Base-by-base conservation (phyloP, 495 filamentous ascomycete genomes). In the Penicillium dipodomyicola region DNA sequence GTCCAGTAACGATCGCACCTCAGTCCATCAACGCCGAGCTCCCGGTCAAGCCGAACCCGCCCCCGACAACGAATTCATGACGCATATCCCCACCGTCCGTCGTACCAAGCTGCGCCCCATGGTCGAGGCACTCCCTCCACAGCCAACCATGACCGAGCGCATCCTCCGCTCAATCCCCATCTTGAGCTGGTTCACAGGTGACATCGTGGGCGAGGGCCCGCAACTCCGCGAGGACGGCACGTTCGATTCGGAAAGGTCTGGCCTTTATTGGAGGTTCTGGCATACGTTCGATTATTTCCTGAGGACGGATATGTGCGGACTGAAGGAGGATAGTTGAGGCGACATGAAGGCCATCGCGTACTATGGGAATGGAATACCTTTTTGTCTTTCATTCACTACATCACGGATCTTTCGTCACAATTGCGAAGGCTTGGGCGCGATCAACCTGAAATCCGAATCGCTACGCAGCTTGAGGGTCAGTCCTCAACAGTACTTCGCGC, bases 161-260 rank as follows among this genome's bases (percentile, higher is more conserved):
- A 60, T 86, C 14, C 66, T 87, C 32, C 77, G 77, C 37, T 79
- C 81, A 25, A 82, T 90, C 33, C 85, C 87, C 1, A 72, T 88
- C 46, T 64, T 88, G 49, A 80, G 76, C 54, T 88, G 86, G 82
- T 87, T 92, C 59, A 86, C 82, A 5, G 83, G 87, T 27, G 88
- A 90, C 57, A 84, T 94, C 54, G 92, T 95, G 53, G 91, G 91
- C 4, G 85, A 85, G 59, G 82, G 85, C 50, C 84, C 92, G 20
- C 88, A 89, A 39, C 79, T 89, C 41, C 84, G 77, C 33, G 90
- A 92, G n/a, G 75, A 84, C 46, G 91, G 90, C n/a, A 81, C 82
- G 2, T 92, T 95, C 57, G 91, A 96, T 62, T 87, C 82, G 71
- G 80, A 78, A 37, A 82, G 77, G 57, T 91, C 91, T 3, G 89